A percentile compares a stretch with the other conserved stretches of the same genome.
Conservation (phyloP, 2,329 filamentous ascomycete genomes). For the Fusarium albosuccineum region DNA sequence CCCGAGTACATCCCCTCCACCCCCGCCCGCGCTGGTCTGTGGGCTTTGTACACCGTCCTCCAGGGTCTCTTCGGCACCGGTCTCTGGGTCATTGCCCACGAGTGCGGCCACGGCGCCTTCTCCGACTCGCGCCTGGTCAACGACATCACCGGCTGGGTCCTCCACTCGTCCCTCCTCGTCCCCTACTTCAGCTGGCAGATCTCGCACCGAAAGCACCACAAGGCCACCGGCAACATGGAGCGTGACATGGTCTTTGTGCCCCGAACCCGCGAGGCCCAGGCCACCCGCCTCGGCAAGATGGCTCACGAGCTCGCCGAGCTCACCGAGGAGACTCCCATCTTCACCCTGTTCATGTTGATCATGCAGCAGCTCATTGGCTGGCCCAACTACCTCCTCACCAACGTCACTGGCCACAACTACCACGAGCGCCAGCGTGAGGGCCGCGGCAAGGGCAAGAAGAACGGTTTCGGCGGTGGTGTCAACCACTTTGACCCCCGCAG, state of each 20-base stretch:
- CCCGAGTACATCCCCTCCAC: constrained; percentile 83
- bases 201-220: constrained; percentile 99
- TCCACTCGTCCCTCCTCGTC: constrained; percentile 89
- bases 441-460: constrained; percentile 91
- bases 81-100: constrained; percentile 95
- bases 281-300: constrained; percentile 78
- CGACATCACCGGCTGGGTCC: constrained; percentile 91
- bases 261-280: constrained; percentile 86
- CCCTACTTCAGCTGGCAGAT: constrained; percentile 99
- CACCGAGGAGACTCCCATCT: constrained; percentile 92
- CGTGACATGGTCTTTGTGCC: constrained; percentile 99
- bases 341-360: constrained; percentile 80
- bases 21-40: constrained; percentile 73
- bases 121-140: constrained; percentile 92
- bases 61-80: constrained; percentile 96
- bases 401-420: constrained; percentile 96
- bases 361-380: constrained; percentile 92
- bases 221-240: constrained; percentile 96
- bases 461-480: constrained; percentile 83
- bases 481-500: constrained; percentile 95
- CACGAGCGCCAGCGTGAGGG: constrained; percentile 93
- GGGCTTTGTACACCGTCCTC: constrained; percentile 77
- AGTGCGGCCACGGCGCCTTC: constrained; percentile 98
- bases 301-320: constrained; percentile 89
- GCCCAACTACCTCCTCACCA: constrained; percentile 90